Conservation (phyloP, 768 basidiomycete genomes). For the Coprinopsis sp. region DNA sequence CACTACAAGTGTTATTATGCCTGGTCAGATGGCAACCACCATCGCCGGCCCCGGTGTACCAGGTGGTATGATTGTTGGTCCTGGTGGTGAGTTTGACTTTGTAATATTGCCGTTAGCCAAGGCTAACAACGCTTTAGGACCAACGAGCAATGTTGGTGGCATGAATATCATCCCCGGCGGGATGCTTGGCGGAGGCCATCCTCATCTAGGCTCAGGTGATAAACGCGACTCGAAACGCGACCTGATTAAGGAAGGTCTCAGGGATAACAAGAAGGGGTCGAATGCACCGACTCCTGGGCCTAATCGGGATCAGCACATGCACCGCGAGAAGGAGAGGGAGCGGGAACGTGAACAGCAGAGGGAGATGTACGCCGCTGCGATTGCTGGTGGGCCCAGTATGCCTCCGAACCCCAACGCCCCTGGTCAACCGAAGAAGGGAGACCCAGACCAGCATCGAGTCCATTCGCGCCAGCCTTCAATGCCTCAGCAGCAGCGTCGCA, state of each 20-base stretch:
- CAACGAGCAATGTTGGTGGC: slow-evolving; percentile 4
- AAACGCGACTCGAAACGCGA: slow-evolving; percentile 2
- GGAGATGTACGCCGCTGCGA: slow-evolving; percentile 9
- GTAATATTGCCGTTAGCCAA: neutral
- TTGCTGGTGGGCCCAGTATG: slow-evolving; percentile 3
- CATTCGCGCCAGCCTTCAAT: slow-evolving; percentile 8
- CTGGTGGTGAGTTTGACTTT: neutral
- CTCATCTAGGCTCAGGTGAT: neutral
- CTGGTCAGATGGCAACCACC: neutral
- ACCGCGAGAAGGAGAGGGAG: slow-evolving; percentile 11
- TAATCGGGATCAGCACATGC: slow-evolving; percentile 6
- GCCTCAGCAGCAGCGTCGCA: slow-evolving; percentile 9
- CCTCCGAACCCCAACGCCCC: neutral
- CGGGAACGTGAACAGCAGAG: slow-evolving; percentile 12
- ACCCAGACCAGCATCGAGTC: neutral
- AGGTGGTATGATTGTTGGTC: slow-evolving; percentile 5
- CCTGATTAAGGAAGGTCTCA: neutral
- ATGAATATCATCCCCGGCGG: slow-evolving; percentile 10
- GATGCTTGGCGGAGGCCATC: slow-evolving; percentile 8
- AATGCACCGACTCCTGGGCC: neutral
- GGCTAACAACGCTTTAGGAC: neutral
- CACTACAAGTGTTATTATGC: slow-evolving; percentile 5
- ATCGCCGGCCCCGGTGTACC: slow-evolving; percentile 4
- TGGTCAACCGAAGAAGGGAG: neutral
- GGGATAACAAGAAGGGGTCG: slow-evolving; percentile 1